Evolutionary conservation across 2,329 filamentous ascomycete species (phyloP).

Genomic region (Tolypocladium tropicale): DNA sequence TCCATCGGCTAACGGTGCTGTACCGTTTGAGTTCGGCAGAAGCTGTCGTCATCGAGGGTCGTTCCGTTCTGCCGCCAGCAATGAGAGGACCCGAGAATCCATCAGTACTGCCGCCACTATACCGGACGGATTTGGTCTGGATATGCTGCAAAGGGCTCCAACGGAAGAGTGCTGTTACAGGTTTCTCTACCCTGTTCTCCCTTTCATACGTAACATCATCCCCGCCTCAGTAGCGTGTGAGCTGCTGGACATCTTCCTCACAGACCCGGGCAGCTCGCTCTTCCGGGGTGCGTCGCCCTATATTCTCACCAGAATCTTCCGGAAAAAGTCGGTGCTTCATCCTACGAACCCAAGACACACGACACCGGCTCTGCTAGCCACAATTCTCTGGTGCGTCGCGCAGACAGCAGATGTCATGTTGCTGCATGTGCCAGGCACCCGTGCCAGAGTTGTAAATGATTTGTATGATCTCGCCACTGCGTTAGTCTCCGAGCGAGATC

Average conservation of each 20-base stretch:
- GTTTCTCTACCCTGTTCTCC: constrained; percentile 30
- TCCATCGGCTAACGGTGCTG: constrained; percentile 9
- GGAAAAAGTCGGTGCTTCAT: constrained; percentile 31
- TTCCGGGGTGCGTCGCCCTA: constrained; percentile 36
- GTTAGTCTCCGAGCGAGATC: constrained; percentile 23
- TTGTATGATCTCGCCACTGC: constrained; percentile 24
- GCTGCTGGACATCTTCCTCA: constrained; percentile 36
- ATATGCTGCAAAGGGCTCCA: constrained; percentile 14
- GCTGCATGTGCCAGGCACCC: constrained; percentile 28
- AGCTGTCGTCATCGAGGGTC: constrained; percentile 6
- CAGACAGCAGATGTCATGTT: constrained; percentile 35
- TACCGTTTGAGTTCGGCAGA: constrained; percentile 1
- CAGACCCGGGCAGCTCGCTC: constrained; percentile 30
- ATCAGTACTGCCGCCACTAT: constrained; percentile 8
- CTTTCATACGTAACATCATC: constrained; percentile 26
- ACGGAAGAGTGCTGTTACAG: constrained; percentile 25
- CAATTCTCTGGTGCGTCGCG: constrained; percentile 37
- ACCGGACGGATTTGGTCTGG: constrained; percentile 8
- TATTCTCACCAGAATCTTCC: constrained; percentile 34
- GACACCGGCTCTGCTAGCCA: constrained; percentile 32
- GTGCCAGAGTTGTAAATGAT: constrained; percentile 27
- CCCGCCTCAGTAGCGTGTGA: constrained; percentile 31
- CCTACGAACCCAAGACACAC: constrained; percentile 27
- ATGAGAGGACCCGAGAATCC: constrained; percentile 7
- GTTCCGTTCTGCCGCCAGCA: constrained; percentile 9